Percentiles rank a stretch among this genome's conserved stretches.
Evolutionary conservation across 176 grass and related monocot genomes (phyloP).

Genomic region (Phyllostachys edulis): DNA sequence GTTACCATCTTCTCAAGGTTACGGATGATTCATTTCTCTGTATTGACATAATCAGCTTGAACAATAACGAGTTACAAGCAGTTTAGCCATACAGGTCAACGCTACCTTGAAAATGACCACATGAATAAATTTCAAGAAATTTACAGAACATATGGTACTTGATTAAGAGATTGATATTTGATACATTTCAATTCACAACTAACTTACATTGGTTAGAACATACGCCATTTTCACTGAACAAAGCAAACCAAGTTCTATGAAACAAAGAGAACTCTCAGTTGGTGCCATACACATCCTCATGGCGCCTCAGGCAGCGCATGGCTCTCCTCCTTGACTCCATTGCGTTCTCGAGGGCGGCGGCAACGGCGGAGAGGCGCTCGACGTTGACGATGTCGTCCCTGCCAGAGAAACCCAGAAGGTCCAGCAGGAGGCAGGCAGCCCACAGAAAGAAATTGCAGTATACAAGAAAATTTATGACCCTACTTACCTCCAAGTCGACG

Average conservation of each 20-base stretch:
- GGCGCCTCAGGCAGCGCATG: not conserved
- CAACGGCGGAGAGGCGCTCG: not conserved
- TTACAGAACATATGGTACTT: not conserved
- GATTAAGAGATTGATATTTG: slow-evolving; percentile 24
- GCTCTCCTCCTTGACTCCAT: not conserved
- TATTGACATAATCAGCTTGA: slow-evolving; percentile 83
- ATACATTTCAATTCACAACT: slow-evolving; percentile 5
- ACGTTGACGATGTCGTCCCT: not conserved
- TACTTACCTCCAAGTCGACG: no score
- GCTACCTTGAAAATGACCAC: no score
- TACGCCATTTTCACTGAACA: slow-evolving; percentile 93
- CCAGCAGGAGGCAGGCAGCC: not conserved
- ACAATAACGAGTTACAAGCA: slow-evolving; percentile 84
- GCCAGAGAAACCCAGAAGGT: not conserved
- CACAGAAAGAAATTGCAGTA: not conserved
- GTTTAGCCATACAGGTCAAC: slow-evolving; percentile 98
- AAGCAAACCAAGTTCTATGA: no score
- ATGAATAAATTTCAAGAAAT: slow-evolving; percentile 20
- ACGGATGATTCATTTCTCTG: slow-evolving; percentile 85
- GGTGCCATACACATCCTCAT: no score
- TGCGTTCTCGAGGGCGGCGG: not conserved
- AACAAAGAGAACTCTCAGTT: no score
- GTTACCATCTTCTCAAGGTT: slow-evolving; percentile 91
- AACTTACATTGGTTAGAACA: slow-evolving; percentile 85
- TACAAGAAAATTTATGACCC: no score